Base-by-base conservation (phyloP, 2,329 filamentous ascomycete species). In the Penicillium sp. region DNA sequence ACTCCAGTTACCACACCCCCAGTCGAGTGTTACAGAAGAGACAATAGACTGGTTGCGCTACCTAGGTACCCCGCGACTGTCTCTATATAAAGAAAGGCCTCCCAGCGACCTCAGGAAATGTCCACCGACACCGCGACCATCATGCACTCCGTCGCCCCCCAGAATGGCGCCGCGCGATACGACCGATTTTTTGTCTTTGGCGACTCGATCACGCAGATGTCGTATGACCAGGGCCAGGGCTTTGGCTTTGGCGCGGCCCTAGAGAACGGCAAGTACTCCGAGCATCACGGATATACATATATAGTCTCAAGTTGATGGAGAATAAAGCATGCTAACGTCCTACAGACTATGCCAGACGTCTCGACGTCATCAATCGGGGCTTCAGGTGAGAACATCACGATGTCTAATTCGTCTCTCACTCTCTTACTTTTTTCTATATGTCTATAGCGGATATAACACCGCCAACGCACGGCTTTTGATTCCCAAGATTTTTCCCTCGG, bases 341-440 rank as follows among this genome's bases (percentile, higher is more conserved):
- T 33, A 23, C 16, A 57, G 90, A 82, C 56, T 92, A 90, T 68
- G 83, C 84, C 50, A 85, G 93, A 57, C 84, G 86, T 35, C 79
- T 94, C 14, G 94, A 97, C 74, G 84, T 97, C 47, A 77, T 97
- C 65, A 96, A 97, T 71, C 84, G 91, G 46, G 94, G 94, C 5
- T 85, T 95, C 61, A 89, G 84, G 65, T 83, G 71, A 61, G 67
- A 55, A 26, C 43, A 35, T 11, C 30, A 11, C 12, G 14, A 20
- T 23, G 12, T 24, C 26, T 18, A n/a, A n/a, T n/a, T n/a, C n/a
- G n/a, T n/a, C n/a, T n/a, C n/a, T n/a, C n/a, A n/a, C 24, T 23
- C 21, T 18, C 43, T 46, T 18, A 35, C 18, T 18, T 43, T n/a
- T 48, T 59, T 46, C 35, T 20, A 18, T 28, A 47, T 40, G 4